phyloP scores from a whole-genome alignment of 306 rosid genomes.

The Oxytropis ochrocephala region DNA sequence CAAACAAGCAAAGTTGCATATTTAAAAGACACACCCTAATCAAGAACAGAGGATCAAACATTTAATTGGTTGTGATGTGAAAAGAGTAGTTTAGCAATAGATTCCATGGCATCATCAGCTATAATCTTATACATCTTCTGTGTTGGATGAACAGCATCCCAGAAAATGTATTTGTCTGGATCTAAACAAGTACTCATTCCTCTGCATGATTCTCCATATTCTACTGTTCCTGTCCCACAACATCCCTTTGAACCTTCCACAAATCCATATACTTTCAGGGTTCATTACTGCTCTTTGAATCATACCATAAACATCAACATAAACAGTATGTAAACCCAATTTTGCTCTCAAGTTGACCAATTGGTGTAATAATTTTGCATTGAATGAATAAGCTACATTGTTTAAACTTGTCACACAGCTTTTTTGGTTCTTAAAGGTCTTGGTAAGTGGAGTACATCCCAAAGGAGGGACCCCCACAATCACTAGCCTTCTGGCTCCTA shows the following conservation, averaged over 20 bases:
- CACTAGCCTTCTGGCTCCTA: constrained; percentile 39
- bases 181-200: constrained; percentile 46
- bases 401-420: constrained; percentile 42
- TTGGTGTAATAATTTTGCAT: constrained; percentile 34
- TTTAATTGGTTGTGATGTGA: no score
- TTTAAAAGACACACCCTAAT: no score
- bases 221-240: constrained; percentile 61
- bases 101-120: constrained; percentile 40
- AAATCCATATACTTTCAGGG: constrained; percentile 46
- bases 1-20: no score
- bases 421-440: constrained; percentile 17
- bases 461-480: constrained; percentile 67
- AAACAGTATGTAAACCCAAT: constrained; percentile 30
- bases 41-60: no score
- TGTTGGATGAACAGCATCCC: constrained; percentile 90
- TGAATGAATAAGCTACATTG: constrained; percentile 37
- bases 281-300: constrained; percentile 30
- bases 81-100: constrained; percentile 1
- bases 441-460: constrained; percentile 63
- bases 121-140: constrained; percentile 54
- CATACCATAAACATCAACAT: constrained; percentile 42
- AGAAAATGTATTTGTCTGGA: constrained; percentile 51
- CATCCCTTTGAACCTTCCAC: constrained; percentile 55
- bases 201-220: constrained; percentile 59
- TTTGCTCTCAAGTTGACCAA: constrained; percentile 25